Evolutionary conservation across 2,329 filamentous ascomycete genomes (phyloP).

Genomic region (Metarhizium anisopliae): DNA sequence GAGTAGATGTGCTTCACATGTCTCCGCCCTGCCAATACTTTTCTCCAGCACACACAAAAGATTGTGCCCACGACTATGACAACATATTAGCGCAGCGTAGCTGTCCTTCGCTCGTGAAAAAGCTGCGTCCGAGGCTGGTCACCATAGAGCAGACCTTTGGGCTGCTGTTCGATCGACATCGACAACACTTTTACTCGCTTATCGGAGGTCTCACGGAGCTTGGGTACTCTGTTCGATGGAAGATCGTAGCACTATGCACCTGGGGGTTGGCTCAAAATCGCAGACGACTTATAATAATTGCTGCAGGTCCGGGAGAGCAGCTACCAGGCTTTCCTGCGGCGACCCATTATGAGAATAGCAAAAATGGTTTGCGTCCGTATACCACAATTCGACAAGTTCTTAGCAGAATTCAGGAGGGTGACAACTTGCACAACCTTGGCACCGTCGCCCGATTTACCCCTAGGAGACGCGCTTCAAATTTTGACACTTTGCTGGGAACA

Average conservation of each 20-base stretch:
- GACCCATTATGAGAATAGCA: conserved; percentile 43
- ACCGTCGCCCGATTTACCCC: conserved; percentile 18
- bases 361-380: conserved; percentile 26
- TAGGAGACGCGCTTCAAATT: conserved; percentile 31
- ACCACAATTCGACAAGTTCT: conserved; percentile 37
- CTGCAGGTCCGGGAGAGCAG: conserved; percentile 57
- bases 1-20: conserved; percentile 62
- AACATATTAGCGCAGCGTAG: conserved; percentile 55
- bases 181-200: conserved; percentile 47
- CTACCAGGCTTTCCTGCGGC: conserved; percentile 56
- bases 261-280: conserved; percentile 43
- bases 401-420: conserved; percentile 18
- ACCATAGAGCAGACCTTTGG: conserved; percentile 76
- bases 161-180: conserved; percentile 44
- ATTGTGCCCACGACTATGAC: conserved; percentile 59
- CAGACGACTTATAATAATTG: conserved; percentile 47
- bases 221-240: conserved; percentile 65
- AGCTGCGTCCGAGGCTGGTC: conserved; percentile 55
- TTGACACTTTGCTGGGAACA: conserved; percentile 39
- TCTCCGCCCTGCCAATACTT: conserved; percentile 73
- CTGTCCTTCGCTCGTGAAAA: conserved; percentile 46
- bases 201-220: conserved; percentile 54
- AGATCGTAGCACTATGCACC: conserved; percentile 41
- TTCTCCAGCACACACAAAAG: conserved; percentile 60
- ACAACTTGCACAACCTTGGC: conserved; percentile 31